Conservation (phyloP, 495 filamentous ascomycete genomes). For the Glarea lozoyensis region DNA sequence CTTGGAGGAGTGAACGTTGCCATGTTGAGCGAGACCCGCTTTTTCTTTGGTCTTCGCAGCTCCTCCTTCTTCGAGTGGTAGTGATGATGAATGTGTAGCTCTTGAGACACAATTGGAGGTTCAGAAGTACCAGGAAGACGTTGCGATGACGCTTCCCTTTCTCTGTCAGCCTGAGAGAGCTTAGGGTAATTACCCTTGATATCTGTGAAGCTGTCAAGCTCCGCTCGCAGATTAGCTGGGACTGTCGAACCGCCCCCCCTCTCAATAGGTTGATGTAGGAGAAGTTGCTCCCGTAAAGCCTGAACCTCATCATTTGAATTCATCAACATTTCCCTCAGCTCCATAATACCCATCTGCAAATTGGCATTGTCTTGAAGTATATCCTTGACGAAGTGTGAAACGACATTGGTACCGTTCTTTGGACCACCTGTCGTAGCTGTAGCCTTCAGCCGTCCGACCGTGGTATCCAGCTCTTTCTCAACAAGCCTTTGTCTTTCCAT, state of each 20-base stretch:
- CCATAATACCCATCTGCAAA: conserved; percentile 79
- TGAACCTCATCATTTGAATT: conserved; percentile 94
- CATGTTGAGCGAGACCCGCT: conserved; percentile 50
- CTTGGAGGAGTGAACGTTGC: conserved; percentile 50
- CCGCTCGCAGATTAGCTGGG: conserved; percentile 53
- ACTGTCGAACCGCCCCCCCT: conserved; percentile 24
- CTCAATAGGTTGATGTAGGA: conserved; percentile 62
- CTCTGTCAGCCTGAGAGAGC: conserved; percentile 42
- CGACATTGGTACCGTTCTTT: conserved; percentile 51
- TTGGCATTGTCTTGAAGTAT: conserved; percentile 93
- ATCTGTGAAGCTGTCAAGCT: too few species aligned
- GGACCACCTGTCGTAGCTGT: conserved; percentile 55
- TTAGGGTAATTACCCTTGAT: too few species aligned
- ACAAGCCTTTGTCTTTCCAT: conserved; percentile 70
- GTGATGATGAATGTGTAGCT: conserved; percentile 88
- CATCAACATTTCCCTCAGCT: conserved; percentile 83
- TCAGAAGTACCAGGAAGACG: too few species aligned
- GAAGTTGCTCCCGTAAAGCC: conserved; percentile 71
- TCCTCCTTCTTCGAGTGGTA: conserved; percentile 59
- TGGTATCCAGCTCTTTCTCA: conserved; percentile 66
- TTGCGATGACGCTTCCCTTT: too few species aligned
- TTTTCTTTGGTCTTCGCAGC: conserved; percentile 59
- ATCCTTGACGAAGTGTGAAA: conserved; percentile 90
- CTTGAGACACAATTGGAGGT: conserved; percentile 47
- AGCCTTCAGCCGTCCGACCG: conserved; percentile 68